Conservation (phyloP, 176 grass and related monocot species). For the Juncus effusus region DNA sequence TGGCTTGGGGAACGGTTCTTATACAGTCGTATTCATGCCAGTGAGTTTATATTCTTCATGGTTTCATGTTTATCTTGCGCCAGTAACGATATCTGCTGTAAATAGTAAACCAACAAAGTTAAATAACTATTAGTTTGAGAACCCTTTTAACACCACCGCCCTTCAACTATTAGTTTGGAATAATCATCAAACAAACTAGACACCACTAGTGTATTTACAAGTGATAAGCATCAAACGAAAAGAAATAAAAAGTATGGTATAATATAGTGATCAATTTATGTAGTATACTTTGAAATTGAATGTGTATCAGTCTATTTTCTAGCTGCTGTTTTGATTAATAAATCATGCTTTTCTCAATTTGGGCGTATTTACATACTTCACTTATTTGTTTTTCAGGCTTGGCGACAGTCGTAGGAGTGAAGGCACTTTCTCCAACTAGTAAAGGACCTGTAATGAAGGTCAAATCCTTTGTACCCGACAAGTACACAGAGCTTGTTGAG, state of each 20-base stretch:
- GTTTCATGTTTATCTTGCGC: not conserved
- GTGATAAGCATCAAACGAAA: not conserved
- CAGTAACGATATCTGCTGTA: conserved; percentile 9
- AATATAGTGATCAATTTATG: not conserved
- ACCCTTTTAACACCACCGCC: not conserved
- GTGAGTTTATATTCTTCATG: conserved; percentile 47
- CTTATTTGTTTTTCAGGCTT: conserved; percentile 40
- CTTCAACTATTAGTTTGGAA: not conserved
- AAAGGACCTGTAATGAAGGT: conserved; percentile 40
- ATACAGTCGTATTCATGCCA: conserved; percentile 60
- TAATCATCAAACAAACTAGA: not conserved
- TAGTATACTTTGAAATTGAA: conserved; percentile 8
- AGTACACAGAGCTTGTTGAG: conserved; percentile 47
- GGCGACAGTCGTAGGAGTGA: conserved; percentile 57
- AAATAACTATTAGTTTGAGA: not conserved
- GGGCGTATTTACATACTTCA: conserved; percentile 8
- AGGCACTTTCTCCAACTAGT: conserved; percentile 52
- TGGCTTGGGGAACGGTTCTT: conserved; percentile 81
- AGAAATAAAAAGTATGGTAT: not conserved
- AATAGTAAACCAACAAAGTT: conserved; percentile 14
- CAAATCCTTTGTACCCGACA: conserved; percentile 61
- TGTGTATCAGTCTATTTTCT: conserved; percentile 15
- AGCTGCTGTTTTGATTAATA: not conserved
- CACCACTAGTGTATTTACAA: conserved; percentile 7
- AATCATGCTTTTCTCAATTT: not conserved